These are phyloP conservation scores for Macaranga tanarius DNA, from an alignment of 441 rosid species.

Conservation along the genomic window DNA sequence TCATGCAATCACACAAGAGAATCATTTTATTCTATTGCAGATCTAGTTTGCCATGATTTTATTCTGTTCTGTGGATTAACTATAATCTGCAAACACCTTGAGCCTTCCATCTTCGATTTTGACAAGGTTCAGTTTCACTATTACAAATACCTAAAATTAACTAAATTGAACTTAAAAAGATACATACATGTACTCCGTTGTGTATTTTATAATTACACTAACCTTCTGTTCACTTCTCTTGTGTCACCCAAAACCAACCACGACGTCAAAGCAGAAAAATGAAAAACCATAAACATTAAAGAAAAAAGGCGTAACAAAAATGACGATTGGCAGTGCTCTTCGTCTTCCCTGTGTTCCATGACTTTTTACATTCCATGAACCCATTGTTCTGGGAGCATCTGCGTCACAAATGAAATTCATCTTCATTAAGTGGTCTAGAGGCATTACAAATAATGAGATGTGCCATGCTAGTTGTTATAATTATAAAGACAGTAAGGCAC, in stretches of 20 bases:
- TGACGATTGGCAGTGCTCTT: not conserved
- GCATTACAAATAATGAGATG: not conserved
- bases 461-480: not conserved
- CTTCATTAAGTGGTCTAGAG: not conserved
- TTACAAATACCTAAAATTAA: not conserved
- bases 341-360: not conserved
- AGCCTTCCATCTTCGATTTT: not conserved
- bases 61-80: slow-evolving; percentile 1
- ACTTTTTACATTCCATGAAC: not conserved
- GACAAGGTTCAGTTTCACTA: not conserved
- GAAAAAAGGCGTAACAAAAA: not conserved
- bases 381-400: slow-evolving; percentile 6
- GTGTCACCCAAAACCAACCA: not conserved
- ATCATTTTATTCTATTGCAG: not conserved
- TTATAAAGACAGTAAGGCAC: not conserved
- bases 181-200: not conserved
- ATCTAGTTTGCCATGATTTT: not conserved
- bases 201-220: slow-evolving; percentile 1
- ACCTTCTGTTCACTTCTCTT: not conserved
- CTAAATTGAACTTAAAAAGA: not conserved
- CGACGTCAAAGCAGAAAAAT: not conserved
- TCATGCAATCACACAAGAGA: not conserved
- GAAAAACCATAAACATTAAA: not conserved
- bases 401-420: not conserved
- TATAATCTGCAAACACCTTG: not conserved